These are phyloP conservation scores for Agroathelia rolfsii DNA, from an alignment of 1,284 basidiomycete species.

Conservation along the genomic window DNA sequence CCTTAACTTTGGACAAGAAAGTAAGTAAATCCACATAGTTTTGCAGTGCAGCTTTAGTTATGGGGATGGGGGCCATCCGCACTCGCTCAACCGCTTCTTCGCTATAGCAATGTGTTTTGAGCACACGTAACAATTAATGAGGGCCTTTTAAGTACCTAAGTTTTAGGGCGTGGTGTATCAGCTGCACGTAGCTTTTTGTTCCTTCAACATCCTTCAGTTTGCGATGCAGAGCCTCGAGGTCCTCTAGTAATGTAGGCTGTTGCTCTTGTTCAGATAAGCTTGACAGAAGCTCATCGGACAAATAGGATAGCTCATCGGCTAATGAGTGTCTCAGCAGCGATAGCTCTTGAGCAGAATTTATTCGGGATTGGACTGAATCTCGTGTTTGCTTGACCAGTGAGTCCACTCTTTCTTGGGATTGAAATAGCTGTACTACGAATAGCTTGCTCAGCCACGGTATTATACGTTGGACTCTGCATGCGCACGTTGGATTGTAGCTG, in stretches of 20 bases:
- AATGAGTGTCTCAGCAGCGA: constrained; percentile 69
- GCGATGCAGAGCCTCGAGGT: constrained; percentile 64
- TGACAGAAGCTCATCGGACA: constrained; percentile 60
- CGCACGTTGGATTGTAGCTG: constrained; percentile 36
- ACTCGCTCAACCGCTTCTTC: constrained; percentile 47
- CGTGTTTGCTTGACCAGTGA: constrained; percentile 35
- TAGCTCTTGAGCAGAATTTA: constrained; percentile 60
- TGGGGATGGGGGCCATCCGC: constrained; percentile 24
- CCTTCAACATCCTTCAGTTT: constrained; percentile 66
- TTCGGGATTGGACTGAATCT: constrained; percentile 29
- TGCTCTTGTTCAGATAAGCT: constrained; percentile 33
- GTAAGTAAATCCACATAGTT: constrained; percentile 52
- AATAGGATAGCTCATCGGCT: constrained; percentile 61
- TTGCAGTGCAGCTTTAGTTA: constrained; percentile 39
- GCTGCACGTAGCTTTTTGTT: constrained; percentile 65
- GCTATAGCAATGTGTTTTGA: constrained; percentile 26
- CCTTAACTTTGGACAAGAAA: constrained; percentile 41
- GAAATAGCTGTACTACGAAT: constrained; percentile 47
- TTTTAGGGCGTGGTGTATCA: constrained; percentile 61
- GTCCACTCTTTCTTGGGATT: constrained; percentile 39
- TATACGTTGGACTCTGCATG: constrained; percentile 2
- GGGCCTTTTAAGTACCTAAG: constrained; percentile 65
- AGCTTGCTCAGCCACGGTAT: constrained; percentile 17
- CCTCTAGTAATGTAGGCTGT: constrained; percentile 64
- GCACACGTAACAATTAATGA: background rate